These are phyloP conservation scores for Yamadazyma blattariae DNA, from an alignment of 1,139 yeast species.

Conservation along the genomic window DNA sequence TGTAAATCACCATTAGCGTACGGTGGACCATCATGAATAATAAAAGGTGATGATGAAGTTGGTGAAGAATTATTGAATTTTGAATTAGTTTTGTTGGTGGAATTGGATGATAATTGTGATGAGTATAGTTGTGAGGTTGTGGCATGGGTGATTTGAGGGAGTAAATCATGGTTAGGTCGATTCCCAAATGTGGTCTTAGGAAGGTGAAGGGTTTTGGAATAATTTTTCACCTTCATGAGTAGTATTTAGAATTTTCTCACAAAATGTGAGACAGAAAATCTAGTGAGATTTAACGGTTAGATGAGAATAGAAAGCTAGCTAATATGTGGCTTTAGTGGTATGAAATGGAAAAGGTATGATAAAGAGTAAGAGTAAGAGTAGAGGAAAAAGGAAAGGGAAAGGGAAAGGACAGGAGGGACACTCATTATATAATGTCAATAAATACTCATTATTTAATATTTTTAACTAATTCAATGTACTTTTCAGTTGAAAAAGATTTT, in stretches of 20 bases:
- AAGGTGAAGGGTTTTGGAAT: slow-evolving; percentile 35
- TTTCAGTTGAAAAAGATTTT: slow-evolving; percentile 83
- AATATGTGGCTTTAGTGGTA: too few relatives aligned
- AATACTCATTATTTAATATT: slow-evolving; percentile 25
- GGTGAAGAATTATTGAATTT: too few relatives aligned
- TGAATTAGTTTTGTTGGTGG: background rate
- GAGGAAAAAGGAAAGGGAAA: background rate
- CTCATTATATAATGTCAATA: slow-evolving; percentile 11
- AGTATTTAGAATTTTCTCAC: background rate
- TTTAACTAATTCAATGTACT: slow-evolving; percentile 62
- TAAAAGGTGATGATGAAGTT: slow-evolving; percentile 42
- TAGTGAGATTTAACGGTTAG: background rate
- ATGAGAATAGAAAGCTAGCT: too few relatives aligned
- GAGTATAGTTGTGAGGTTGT: background rate
- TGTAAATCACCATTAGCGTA: slow-evolving; percentile 95
- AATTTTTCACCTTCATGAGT: slow-evolving; percentile 11
- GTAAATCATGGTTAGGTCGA: background rate
- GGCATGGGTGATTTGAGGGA: slow-evolving; percentile 1
- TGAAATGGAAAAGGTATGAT: too few relatives aligned
- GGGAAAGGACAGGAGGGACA: slow-evolving; percentile 1
- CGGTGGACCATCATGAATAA: slow-evolving; percentile 97
- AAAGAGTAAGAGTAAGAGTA: background rate
- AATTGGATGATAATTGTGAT: background rate
- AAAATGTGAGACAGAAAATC: background rate
- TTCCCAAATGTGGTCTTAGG: slow-evolving; percentile 38